These are phyloP conservation scores for Azolla pinnata DNA, from an alignment of 75 land plant species.

Conservation along the genomic window DNA sequence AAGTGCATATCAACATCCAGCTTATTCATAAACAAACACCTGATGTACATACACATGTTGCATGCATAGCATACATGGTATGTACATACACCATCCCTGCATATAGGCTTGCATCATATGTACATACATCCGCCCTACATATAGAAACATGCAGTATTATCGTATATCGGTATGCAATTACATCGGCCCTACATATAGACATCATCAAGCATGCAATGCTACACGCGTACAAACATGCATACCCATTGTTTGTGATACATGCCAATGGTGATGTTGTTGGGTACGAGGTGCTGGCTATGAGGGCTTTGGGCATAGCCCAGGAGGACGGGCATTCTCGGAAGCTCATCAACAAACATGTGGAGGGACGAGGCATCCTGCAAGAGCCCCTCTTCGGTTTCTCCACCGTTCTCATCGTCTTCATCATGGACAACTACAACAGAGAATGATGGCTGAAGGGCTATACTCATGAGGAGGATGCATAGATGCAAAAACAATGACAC, in stretches of 20 bases:
- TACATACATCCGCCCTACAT: not conserved
- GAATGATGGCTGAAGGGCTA: no score
- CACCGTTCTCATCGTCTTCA: no score
- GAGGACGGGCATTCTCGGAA: conserved; percentile 27
- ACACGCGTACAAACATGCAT: not conserved
- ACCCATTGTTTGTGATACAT: conserved; percentile 33
- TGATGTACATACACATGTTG: not conserved
- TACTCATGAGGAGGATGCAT: no score
- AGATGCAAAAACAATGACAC: no score
- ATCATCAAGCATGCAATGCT: not conserved
- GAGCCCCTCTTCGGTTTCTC: not conserved
- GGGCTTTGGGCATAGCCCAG: conserved; percentile 7
- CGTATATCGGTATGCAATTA: not conserved
- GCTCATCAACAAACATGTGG: conserved; percentile 28
- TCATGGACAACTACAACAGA: no score
- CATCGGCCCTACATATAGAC: no score
- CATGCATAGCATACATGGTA: not conserved
- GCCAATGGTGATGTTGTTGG: conserved; percentile 25
- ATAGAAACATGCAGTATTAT: not conserved
- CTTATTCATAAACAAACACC: not conserved
- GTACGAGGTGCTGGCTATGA: not conserved
- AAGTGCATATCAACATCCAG: not conserved
- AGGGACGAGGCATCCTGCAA: conserved; percentile 1
- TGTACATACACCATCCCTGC: not conserved
- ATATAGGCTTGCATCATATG: not conserved